Percentiles rank a stretch among this genome's conserved stretches.
These are phyloP conservation scores for Paecilomyces dactylethromorphus DNA, from an alignment of 2,329 filamentous ascomycete genomes.

Conservation along the genomic window DNA sequence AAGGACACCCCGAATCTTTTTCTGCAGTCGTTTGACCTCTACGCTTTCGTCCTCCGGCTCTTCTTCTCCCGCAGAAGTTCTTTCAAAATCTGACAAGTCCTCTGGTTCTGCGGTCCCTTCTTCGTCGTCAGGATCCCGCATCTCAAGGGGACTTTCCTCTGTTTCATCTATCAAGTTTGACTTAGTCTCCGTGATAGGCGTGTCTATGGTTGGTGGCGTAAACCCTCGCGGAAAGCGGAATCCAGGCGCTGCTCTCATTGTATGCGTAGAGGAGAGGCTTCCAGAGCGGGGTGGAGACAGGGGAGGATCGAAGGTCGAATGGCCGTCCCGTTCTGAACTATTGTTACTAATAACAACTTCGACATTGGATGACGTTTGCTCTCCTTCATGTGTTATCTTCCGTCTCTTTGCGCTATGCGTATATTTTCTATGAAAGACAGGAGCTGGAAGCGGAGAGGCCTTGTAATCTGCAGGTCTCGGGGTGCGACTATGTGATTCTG, in stretches of 20 bases:
- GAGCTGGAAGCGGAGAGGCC: background rate
- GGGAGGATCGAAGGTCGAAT: conserved; percentile 25
- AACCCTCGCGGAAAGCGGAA: conserved; percentile 33
- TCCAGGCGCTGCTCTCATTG: conserved; percentile 13
- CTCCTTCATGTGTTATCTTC: conserved; percentile 21
- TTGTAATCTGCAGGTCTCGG: background rate
- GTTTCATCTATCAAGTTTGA: conserved; percentile 11
- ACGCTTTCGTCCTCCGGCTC: conserved; percentile 15
- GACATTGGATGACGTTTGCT: conserved; percentile 9
- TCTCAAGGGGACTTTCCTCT: conserved; percentile 9
- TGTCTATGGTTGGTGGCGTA: conserved; percentile 19
- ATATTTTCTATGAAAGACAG: background rate
- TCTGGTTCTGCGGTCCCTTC: conserved; percentile 8
- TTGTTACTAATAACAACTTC: conserved; percentile 20
- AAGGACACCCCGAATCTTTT: conserved; percentile 41
- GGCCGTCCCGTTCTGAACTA: conserved; percentile 4
- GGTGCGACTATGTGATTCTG: conserved; percentile 1
- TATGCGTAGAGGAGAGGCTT: conserved; percentile 19
- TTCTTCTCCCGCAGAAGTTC: conserved; percentile 8
- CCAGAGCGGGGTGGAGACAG: conserved; percentile 36
- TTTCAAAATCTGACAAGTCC: background rate
- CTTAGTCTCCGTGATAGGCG: conserved; percentile 17
- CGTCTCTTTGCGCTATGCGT: conserved; percentile 26
- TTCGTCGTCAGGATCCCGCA: conserved; percentile 7
- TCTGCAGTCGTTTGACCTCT: conserved; percentile 28